A percentile compares a stretch with the other conserved stretches of the same genome.
These are phyloP conservation scores for Emericellopsis atlantica DNA, from an alignment of 2,329 filamentous ascomycete species.

Conservation along the genomic window DNA sequence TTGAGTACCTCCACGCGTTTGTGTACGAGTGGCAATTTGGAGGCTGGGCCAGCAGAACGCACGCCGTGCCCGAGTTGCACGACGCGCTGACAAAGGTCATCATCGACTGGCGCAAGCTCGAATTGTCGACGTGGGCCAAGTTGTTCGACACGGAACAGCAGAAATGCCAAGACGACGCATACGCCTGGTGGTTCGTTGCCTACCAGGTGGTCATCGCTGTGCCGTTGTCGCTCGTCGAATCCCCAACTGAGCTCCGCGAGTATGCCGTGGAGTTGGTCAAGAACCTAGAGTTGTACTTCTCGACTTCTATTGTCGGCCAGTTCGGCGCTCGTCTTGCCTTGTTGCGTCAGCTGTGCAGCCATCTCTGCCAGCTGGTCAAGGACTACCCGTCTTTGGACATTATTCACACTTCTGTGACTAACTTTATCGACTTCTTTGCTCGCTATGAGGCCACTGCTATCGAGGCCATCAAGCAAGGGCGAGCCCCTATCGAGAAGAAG, in stretches of 20 bases:
- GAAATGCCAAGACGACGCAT: slow-evolving; percentile 65
- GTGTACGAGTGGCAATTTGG: slow-evolving; percentile 89
- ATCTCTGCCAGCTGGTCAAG: slow-evolving; percentile 48
- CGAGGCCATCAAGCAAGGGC: slow-evolving; percentile 54
- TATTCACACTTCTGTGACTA: slow-evolving; percentile 54
- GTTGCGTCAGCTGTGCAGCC: slow-evolving; percentile 49
- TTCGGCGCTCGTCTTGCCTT: slow-evolving; percentile 61
- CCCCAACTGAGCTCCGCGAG: slow-evolving; percentile 41
- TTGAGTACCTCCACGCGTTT: slow-evolving; percentile 75
- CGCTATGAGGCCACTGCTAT: slow-evolving; percentile 56
- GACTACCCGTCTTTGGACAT: slow-evolving; percentile 45
- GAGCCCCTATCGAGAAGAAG: slow-evolving; percentile 69
- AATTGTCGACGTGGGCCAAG: slow-evolving; percentile 83
- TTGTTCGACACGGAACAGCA: slow-evolving; percentile 74
- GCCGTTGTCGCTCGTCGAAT: slow-evolving; percentile 52
- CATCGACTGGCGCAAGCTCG: slow-evolving; percentile 80
- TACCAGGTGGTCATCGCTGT: slow-evolving; percentile 80
- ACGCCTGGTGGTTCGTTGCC: slow-evolving; percentile 91
- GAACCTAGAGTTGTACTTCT: slow-evolving; percentile 69
- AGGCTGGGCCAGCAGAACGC: slow-evolving; percentile 72
- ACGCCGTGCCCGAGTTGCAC: slow-evolving; percentile 57
- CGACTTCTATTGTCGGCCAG: slow-evolving; percentile 68
- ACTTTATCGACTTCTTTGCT: slow-evolving; percentile 65
- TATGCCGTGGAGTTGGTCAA: slow-evolving; percentile 61
- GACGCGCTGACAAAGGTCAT: slow-evolving; percentile 70